A percentile compares a stretch with the other conserved stretches of the same genome.
Evolutionary conservation across 2,329 filamentous ascomycete species (phyloP).

Genomic region (Drechslera avenae): DNA sequence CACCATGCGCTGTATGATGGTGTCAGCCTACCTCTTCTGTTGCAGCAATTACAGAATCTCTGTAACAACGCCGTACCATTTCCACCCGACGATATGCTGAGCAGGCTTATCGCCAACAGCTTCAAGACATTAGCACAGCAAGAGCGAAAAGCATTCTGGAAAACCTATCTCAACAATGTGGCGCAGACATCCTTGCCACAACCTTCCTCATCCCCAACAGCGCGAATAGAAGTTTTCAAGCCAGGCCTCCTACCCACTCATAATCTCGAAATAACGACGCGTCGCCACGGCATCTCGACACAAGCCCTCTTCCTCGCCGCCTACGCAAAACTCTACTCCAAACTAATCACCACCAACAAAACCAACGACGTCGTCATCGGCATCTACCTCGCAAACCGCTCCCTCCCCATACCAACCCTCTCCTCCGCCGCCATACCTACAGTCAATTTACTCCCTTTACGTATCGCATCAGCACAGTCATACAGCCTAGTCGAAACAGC

Average conservation of each 20-base stretch:
- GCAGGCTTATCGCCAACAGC: constrained; percentile 48
- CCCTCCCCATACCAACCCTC: constrained; percentile 57
- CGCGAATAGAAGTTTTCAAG: constrained; percentile 54
- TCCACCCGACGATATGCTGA: constrained; percentile 41
- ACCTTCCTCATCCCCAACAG: constrained; percentile 34
- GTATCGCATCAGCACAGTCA: constrained; percentile 52
- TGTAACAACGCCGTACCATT: constrained; percentile 43
- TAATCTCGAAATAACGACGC: constrained; percentile 51
- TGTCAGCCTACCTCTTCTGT: constrained; percentile 71
- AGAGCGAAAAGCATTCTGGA: constrained; percentile 57
- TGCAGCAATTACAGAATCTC: constrained; percentile 57
- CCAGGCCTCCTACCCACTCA: constrained; percentile 54
- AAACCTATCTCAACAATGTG: constrained; percentile 48
- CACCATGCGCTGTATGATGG: constrained; percentile 92
- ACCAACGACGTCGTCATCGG: constrained; percentile 66
- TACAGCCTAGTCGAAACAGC: constrained; percentile 59
- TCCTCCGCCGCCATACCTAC: constrained; percentile 68
- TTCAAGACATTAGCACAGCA: constrained; percentile 3
- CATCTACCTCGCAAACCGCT: constrained; percentile 81
- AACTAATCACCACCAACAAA: constrained; percentile 25
- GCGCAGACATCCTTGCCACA: constrained; percentile 14
- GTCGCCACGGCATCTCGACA: constrained; percentile 63
- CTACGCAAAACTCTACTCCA: constrained; percentile 62
- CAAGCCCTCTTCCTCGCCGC: constrained; percentile 78
- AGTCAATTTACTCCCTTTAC: constrained; percentile 77